A percentile compares a stretch with the other conserved stretches of the same genome.
Conservation (phyloP, 108 stramenopile species). For the Parietichytrium sp. region DNA sequence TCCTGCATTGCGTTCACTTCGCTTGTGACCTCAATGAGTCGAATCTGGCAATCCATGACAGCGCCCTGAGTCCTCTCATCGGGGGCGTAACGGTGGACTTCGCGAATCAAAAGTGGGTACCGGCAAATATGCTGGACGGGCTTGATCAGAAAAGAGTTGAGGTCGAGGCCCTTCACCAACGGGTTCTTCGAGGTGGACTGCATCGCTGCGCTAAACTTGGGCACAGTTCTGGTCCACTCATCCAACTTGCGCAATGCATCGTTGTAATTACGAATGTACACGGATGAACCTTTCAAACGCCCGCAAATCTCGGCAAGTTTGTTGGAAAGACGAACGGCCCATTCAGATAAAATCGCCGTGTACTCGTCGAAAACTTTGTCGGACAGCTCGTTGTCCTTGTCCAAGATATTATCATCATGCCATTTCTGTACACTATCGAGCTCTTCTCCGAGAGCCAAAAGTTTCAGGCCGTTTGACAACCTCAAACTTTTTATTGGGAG, state of each 20-base stretch:
- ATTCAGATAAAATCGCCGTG: background rate
- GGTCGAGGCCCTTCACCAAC: background rate
- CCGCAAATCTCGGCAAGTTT: background rate
- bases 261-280: conserved; percentile 36
- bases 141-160: conserved; percentile 5
- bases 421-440: background rate
- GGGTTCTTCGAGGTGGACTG: background rate
- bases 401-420: conserved; percentile 9
- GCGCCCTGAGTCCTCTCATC: background rate
- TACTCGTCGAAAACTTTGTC: background rate
- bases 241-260: background rate
- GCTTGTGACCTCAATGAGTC: conserved; percentile 8
- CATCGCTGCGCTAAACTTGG: background rate
- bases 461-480: background rate
- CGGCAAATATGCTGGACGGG: conserved; percentile 28
- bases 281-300: background rate
- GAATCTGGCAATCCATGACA: background rate
- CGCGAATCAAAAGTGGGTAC: conserved; percentile 16
- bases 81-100: background rate
- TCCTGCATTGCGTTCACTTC: conserved; percentile 9
- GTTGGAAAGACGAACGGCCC: background rate
- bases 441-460: background rate
- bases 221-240: background rate
- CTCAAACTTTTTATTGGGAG: background rate
- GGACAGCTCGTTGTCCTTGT: background rate